phyloP scores from a whole-genome alignment of 768 basidiomycete genomes.

The Russula emetica region DNA sequence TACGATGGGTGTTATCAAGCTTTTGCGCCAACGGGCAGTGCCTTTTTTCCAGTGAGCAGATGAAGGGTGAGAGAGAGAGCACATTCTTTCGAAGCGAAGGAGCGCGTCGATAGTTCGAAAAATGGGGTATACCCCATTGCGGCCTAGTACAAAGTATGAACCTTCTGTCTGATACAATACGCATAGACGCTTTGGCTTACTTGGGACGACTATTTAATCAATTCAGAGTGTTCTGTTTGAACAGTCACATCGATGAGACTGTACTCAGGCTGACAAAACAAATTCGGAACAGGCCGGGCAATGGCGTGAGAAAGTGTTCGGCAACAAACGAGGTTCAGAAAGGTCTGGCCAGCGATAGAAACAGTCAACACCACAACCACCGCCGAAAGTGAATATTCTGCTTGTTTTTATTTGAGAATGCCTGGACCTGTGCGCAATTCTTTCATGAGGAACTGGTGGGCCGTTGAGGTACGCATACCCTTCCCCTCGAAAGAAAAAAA shows the following conservation, averaged over 20 bases:
- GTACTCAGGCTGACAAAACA: too few relatives aligned
- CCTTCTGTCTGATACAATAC: background rate
- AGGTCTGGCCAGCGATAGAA: background rate
- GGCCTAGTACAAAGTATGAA: background rate
- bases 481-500: background rate
- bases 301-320: slow-evolving; percentile 9
- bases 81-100: background rate
- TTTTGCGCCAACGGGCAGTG: background rate
- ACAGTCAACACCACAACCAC: slow-evolving; percentile 9
- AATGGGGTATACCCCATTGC: background rate
- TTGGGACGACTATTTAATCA: background rate
- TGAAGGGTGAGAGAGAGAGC: background rate
- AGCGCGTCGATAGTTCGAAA: background rate
- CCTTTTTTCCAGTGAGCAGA: background rate
- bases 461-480: slow-evolving; percentile 25
- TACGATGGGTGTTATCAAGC: background rate
- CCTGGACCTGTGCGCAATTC: slow-evolving; percentile 16
- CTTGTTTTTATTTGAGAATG: slow-evolving; percentile 1
- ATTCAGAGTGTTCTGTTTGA: background rate
- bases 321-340: slow-evolving; percentile 13
- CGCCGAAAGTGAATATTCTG: background rate
- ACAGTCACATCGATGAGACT: background rate
- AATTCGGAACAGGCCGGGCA: background rate
- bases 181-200: background rate
- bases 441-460: slow-evolving; percentile 28